A percentile compares a stretch with the other conserved stretches of the same genome.
These are phyloP conservation scores for Trichophyton verrucosum DNA, from an alignment of 2,329 filamentous ascomycete genomes.

Conservation along the genomic window DNA sequence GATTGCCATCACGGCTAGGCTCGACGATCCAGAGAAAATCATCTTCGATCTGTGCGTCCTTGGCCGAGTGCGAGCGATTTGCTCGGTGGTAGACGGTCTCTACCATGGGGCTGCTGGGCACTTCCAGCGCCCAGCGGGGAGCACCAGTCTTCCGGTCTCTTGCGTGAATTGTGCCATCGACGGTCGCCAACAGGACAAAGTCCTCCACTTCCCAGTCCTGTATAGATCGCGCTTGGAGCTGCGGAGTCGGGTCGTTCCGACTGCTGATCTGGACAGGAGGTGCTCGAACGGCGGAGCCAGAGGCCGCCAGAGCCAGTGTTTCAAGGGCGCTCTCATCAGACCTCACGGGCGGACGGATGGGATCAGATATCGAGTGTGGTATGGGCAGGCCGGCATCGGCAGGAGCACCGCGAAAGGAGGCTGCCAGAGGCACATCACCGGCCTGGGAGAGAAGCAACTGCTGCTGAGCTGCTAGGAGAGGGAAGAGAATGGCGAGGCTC, in stretches of 20 bases:
- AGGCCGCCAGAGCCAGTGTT: constrained; percentile 86
- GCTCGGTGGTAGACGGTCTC: constrained; percentile 71
- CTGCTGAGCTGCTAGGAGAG: constrained; percentile 53
- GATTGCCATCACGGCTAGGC: constrained; percentile 69
- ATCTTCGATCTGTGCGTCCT: constrained; percentile 49
- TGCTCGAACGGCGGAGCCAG: constrained; percentile 65
- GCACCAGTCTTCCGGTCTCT: constrained; percentile 76
- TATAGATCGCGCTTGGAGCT: constrained; percentile 89
- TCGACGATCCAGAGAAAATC: constrained; percentile 94
- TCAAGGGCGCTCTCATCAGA: constrained; percentile 84
- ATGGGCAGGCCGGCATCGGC: constrained; percentile 13
- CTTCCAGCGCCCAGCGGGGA: constrained; percentile 72
- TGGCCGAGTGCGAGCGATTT: constrained; percentile 42
- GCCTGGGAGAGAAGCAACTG: constrained; percentile 35
- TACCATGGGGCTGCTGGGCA: constrained; percentile 69
- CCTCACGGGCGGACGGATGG: constrained; percentile 15
- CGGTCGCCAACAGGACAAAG: constrained; percentile 98
- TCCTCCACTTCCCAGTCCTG: constrained; percentile 99
- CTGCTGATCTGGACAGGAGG: constrained; percentile 63
- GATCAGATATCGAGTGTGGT: constrained; percentile 11
- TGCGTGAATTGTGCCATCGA: constrained; percentile 92
- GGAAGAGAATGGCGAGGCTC: constrained; percentile 47
- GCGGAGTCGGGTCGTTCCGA: constrained; percentile 59
- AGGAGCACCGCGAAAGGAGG: constrained; percentile 19
- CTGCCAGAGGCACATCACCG: constrained; percentile 19